phyloP scores from a whole-genome alignment of 2,329 filamentous ascomycete species.

The Ustulina deusta region DNA sequence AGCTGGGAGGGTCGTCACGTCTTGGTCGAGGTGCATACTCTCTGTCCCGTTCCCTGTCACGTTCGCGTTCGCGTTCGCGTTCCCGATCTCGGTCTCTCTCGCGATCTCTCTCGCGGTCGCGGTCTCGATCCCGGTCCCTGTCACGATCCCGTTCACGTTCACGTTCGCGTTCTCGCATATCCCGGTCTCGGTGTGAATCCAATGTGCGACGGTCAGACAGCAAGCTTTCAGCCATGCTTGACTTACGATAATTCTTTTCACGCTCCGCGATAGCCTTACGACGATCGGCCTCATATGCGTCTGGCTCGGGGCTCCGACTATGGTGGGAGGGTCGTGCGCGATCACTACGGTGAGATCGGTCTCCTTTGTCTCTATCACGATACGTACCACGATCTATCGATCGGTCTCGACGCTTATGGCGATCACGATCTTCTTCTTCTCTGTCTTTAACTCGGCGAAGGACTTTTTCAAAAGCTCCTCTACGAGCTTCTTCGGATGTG shows the following conservation, averaged over 20 bases:
- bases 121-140: conserved; percentile 55
- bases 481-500: conserved; percentile 83
- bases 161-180: conserved; percentile 53
- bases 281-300: conserved; percentile 95
- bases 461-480: conserved; percentile 89
- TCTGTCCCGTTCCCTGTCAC: conserved; percentile 58
- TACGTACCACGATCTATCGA: conserved; percentile 65
- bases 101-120: conserved; percentile 53
- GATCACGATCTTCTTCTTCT: conserved; percentile 83
- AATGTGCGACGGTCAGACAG: conserved; percentile 64
- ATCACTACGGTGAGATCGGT: conserved; percentile 70
- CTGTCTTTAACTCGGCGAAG: conserved; percentile 92
- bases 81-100: conserved; percentile 54
- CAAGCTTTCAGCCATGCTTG: conserved; percentile 74
- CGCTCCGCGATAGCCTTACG: conserved; percentile 93
- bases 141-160: conserved; percentile 60
- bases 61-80: conserved; percentile 54
- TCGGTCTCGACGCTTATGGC: conserved; percentile 69
- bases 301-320: conserved; percentile 89
- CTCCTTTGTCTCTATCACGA: conserved; percentile 69
- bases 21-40: conserved; percentile 66
- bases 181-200: conserved; percentile 62
- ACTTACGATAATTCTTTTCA: conserved; percentile 91
- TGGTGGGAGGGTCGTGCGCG: conserved; percentile 69
- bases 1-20: conserved; percentile 70